Base-by-base conservation (phyloP, 495 filamentous ascomycete species). In the Annulohypoxylon bovei region DNA sequence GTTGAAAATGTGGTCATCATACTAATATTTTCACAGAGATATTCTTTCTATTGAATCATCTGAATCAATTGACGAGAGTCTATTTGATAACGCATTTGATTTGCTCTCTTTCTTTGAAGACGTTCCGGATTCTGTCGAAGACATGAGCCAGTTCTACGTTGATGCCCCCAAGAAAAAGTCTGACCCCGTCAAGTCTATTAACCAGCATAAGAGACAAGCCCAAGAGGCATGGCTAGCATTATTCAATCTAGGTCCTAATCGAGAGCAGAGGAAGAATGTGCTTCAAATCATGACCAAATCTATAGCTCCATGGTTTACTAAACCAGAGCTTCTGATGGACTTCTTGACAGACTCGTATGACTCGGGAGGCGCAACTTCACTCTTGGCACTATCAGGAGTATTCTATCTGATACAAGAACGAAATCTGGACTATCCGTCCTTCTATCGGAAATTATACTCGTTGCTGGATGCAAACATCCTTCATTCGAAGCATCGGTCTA, bases 401-500 rank as follows among this genome's bases (percentile, higher is more conserved):
- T 99, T 97, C 83, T 93, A 97, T 75, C 89, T 99, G 39, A 97
- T 98, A 61, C 90, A 92, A 70, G 88, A 92, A 71, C 92, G 92
- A 71, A 98, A 99, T 77, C 86, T 99, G 35, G 96, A 98, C 80
- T 98, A 98, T 80, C 96, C 95, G 0, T 87, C 89, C 27, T 99
- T 99, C 85, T 99, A 95, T 82, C 79, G 84, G 30, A 98, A 97
- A 76, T 86, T 99, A 5, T 99, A 99, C 80, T 95, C 93, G 0
- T 84, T 98, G 12, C 85, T 98, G 6, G 91, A 97, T 76, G 85
- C 88, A 16, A 88, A 92, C 35, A 86, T 98, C 4, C 83, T 99
- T 20, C 94, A 99, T 78, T 95, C 93, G 35, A 94, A 94, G 78
- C 91, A 99, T 81, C 90, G 96, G 42, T 95, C 93, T 11, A 90